Evolutionary conservation across 441 rosid species (phyloP), one percentile per base, ranked within the genome.

Genomic region (Erodium trifolium): DNA sequence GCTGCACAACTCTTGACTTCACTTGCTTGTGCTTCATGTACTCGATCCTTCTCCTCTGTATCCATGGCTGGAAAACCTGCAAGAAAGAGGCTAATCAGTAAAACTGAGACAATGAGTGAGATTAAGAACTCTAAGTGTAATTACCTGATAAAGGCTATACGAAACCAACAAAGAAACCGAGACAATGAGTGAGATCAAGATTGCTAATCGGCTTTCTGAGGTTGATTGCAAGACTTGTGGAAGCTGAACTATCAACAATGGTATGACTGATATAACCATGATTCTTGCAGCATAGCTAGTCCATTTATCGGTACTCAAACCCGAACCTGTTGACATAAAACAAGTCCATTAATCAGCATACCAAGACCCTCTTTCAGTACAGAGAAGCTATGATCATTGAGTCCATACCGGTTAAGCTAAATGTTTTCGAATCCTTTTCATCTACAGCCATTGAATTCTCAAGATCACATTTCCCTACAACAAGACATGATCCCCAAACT

Each of bases 401-500:
- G 41, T 37, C 3, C 4, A 10, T 74, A 71, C 78, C 78, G 11
- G 75, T 59, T 35, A 74, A 67, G 71, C 75, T 73, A 57, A 77
- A 77, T 5, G 17, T 7, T 64, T 67, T 73, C 0, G 79, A 67
- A 35, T 77, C 73, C 43, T 14, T 70, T 41, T 53, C 8, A 67
- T 77, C 74, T 0, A 77, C n/a, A 0, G 79, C 69, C 5, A 67
- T 16, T 23, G 76, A 72, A 16, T 70, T 45, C 10, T 37, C 66
- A 0, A 77, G 65, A 43, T 77, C 80, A 5, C 80, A 77, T 70
- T 74, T 77, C 45, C 75, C 77, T 0, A 65, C 70, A 0, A 74
- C 10, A 17, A 77, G 60, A n/a, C 80, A 74, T 4, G 78, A 67
- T 8, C 80, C 80, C 80, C 77, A 77, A 41, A 77, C 31, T 12